Evolutionary conservation across 768 basidiomycete genomes (phyloP).

Genomic region (Daedaleopsis sinensis): DNA sequence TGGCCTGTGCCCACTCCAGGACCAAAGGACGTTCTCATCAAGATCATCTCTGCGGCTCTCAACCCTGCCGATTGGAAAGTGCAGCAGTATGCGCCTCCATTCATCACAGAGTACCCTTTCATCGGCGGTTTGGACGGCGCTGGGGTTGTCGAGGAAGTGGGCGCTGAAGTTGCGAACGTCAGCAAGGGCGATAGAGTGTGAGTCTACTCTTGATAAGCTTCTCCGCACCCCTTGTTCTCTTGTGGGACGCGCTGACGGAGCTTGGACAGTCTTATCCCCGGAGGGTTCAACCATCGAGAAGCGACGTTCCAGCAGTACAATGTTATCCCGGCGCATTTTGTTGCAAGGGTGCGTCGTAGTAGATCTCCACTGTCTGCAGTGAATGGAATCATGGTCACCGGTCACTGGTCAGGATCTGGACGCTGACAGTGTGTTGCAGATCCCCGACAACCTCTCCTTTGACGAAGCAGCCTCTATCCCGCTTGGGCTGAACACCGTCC

Average conservation of each 20-base stretch:
- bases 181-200: conserved; percentile 39
- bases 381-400: too few relatives aligned
- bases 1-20: conserved; percentile 41
- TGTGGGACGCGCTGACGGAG: background rate
- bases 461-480: conserved; percentile 46
- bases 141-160: conserved; percentile 31
- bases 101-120: conserved; percentile 26
- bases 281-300: background rate
- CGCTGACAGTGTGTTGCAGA: conserved; percentile 12
- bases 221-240: background rate
- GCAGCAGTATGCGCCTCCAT: conserved; percentile 25
- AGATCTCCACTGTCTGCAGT: background rate
- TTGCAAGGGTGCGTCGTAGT: conserved; percentile 23
- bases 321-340: conserved; percentile 25
- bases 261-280: too few relatives aligned
- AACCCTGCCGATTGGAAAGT: conserved; percentile 61
- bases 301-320: conserved; percentile 31
- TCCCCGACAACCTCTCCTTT: conserved; percentile 39
- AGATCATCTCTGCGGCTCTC: conserved; percentile 48
- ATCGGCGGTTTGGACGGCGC: conserved; percentile 27
- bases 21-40: conserved; percentile 51
- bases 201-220: background rate
- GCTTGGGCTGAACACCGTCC: conserved; percentile 40
- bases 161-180: conserved; percentile 37
- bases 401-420: too few relatives aligned